Evolutionary conservation across 345 rosid genomes (phyloP), one percentile per base, ranked within the genome.

Genomic region (Tarenaya hassleriana): DNA sequence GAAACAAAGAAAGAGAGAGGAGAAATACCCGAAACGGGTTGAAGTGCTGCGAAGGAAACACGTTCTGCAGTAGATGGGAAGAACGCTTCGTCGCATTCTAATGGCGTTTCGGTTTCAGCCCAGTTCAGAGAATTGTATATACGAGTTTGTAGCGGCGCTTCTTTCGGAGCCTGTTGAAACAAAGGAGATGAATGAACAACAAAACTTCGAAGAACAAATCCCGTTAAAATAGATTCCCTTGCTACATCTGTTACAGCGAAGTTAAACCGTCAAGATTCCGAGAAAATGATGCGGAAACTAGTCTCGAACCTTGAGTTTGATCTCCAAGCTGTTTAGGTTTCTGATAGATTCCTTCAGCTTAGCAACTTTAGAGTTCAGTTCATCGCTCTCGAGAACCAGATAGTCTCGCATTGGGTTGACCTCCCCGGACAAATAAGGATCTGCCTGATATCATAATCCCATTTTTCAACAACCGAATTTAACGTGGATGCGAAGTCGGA

Each of bases 371-470:
- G 76, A 55, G 42, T 50, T 71, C 44, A 76, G n/a, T 31, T 55
- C 47, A 43, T 60, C 38, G 43, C 69, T 38, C 34, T 58, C 73
- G 51, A 38, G 35, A 69, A 16, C 56, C 13, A 21, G 11, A 57
- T 76, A 84, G 58, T 83, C 92, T 58, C 65, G 73, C 49, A 71
- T 40, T 11, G 96, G 80, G 33, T 62, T 61, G 68, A 87, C 80
- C 61, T 79, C 78, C n/a, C 96, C 96, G 53, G 63, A 67, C 73
- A 75, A 71, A 70, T 75, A 87, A 52, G 89, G 89, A 57, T 75
- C 87, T 68, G 84, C 81, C 96, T 77, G 88, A 66, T 56, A 53
- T 21, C 21, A 58, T 8, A 49, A 20, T 4, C 35, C 37, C 13
- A 55, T 37, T 13, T 8, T 32, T 3, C 4, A 5, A 34, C 44